Base-by-base conservation (phyloP, 345 rosid genomes). In the Toxicodendron radicans region DNA sequence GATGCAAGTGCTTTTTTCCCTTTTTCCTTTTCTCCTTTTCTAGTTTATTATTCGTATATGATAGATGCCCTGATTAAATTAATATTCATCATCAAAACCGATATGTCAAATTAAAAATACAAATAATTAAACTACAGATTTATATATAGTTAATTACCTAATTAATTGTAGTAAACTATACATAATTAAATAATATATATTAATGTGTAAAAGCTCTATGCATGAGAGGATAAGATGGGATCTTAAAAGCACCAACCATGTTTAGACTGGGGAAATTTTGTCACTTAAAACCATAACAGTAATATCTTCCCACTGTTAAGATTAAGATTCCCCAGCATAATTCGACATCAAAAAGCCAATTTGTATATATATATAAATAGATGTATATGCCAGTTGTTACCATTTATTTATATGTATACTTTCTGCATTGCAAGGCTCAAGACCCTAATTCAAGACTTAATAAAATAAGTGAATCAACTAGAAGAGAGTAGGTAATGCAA, bases 171-270 rank as follows among this genome's bases (percentile, higher is more conserved):
- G 18, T 14, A 16, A 49, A 33, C 12, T n/a, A 20, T n/a, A 20
- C 4, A 21, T 10, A 18, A 5, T 24, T 6, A 17, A 3, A 2
- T 5, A 8, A 6, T 27, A n/a, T n/a, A n/a, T 27, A 13, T 1
- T 30, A 3, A 3, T 9, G 23, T 35, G 57, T n/a, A 23, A 38
- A 33, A 52, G 32, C 23, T 27, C 18, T 0, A 17, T 63, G 68
- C 75, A 27, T 64, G 71, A 62, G 30, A 73, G 59, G 77, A 66
- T 70, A 41, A 80, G 83, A 62, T 51, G 69, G 74, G 78, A 75
- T 61, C 82, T 75, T 38, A 78, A 83, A 80, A 75, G 78, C 76
- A 75, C 61, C 80, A 78, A 73, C 63, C 61, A 14, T 4, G 35
- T 23, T 57, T 71, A 27, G 64, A 30, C 59, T 43, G 24, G 52